These are phyloP conservation scores for Buddleja alternifolia DNA, from an alignment of 257 asterid genomes.

Conservation along the genomic window DNA sequence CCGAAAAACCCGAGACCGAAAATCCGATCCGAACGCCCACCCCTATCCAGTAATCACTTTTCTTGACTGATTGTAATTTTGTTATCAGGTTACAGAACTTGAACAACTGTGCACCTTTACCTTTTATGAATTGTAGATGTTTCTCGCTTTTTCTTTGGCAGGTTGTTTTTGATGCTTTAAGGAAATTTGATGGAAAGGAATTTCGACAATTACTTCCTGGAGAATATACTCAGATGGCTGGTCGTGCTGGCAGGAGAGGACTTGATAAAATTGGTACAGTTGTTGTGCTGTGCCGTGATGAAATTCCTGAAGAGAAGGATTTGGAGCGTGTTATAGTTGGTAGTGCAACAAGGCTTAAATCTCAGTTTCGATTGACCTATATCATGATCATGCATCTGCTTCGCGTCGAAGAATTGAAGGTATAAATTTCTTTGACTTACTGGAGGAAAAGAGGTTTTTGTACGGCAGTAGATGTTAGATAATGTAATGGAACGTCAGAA, in stretches of 20 bases:
- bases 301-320: slow-evolving; percentile 82
- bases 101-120: slow-evolving; percentile 15
- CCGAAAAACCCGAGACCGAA: no score
- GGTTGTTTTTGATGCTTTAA: slow-evolving; percentile 93
- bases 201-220: slow-evolving; percentile 92
- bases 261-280: slow-evolving; percentile 97
- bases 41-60: slow-evolving; percentile 14
- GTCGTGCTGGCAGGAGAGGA: slow-evolving; percentile 99
- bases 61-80: not conserved
- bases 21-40: no score
- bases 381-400: slow-evolving; percentile 98
- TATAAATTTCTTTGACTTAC: slow-evolving; percentile 37
- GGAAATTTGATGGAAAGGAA: slow-evolving; percentile 96
- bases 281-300: slow-evolving; percentile 91
- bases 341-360: slow-evolving; percentile 84
- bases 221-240: slow-evolving; percentile 99
- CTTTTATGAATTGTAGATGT: slow-evolving; percentile 13
- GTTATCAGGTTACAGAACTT: slow-evolving; percentile 22
- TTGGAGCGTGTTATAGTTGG: slow-evolving; percentile 85
- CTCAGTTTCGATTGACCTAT: slow-evolving; percentile 97
- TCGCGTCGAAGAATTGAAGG: slow-evolving; percentile 98
- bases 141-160: slow-evolving; percentile 43
- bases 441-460: slow-evolving; percentile 18
- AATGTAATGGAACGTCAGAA: slow-evolving; percentile 11
- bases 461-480: slow-evolving; percentile 18